Base-by-base conservation (phyloP, 139 green algal genomes). In the Tetradesmus obliquus region DNA sequence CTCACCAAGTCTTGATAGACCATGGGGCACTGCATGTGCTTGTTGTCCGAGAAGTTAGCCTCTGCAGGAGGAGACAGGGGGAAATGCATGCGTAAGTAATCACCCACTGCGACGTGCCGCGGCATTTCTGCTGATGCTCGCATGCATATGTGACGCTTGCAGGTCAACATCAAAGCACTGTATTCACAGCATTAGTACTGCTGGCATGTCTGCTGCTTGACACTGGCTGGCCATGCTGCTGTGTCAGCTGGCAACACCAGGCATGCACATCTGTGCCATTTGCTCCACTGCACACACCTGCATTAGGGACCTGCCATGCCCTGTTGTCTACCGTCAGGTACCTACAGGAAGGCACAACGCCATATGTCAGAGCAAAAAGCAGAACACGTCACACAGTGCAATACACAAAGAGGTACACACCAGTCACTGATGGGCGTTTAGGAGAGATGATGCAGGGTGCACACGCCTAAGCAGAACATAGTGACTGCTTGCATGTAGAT, bases 1-100 rank as follows among this genome's bases (percentile, higher is more conserved):
- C 85, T 13, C 19, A 90, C 86, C 86, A 60, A 12, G 1, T 83
- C 22, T n/a, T 90, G 86, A 24, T 55, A 22, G 71, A 90, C 32
- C 12, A 17, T 54, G 2, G 86, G 86, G 7, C 86, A 90, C 53
- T 84, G 20, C 86, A 90, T 90, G 51, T 83, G 19, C 15, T 71
- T 13, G 55, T 90, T 90, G 51, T 55, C n/a, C 2, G 51, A 55
- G 58, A 90, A 90, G 69, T 20, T 45, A 0, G 57, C 20, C 53
- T 90, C 86, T 69, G 86, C 22, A 17, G 58, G 45, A 1, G 66
- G 15, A 24, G 66, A 76, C 60, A 71, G 8, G 19, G 60, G 2
- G 19, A 71, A 10, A 71, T 71, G 60, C 8, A 10, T 71, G 60
- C 15, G 57, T 8, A 66, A 66, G 57, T 1, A 66, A 66, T 8